These are phyloP conservation scores for Camellia lanceoleosa DNA, from an alignment of 148 eudicot genomes.

Conservation along the genomic window DNA sequence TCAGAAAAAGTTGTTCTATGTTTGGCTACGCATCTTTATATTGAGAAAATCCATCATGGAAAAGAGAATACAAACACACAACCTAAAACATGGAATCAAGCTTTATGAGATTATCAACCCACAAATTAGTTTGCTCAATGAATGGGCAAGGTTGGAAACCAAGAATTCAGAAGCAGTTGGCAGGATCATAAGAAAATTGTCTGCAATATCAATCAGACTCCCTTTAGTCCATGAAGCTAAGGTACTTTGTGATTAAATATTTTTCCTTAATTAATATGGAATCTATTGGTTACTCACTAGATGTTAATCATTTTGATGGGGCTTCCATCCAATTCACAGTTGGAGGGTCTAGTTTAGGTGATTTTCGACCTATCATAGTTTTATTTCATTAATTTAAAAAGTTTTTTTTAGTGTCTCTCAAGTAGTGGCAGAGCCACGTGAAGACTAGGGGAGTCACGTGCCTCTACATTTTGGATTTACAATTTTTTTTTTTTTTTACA, in stretches of 20 bases:
- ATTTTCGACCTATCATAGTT: too few species aligned
- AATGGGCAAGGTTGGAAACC: slow-evolving; percentile 62
- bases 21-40: slow-evolving; percentile 50
- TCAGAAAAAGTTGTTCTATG: slow-evolving; percentile 62
- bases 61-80: slow-evolving; percentile 47
- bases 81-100: slow-evolving; percentile 49
- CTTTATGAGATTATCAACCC: slow-evolving; percentile 46
- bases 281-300: too few species aligned
- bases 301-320: too few species aligned
- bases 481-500: too few species aligned
- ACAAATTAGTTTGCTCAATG: slow-evolving; percentile 47
- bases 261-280: not conserved
- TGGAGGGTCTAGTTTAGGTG: too few species aligned
- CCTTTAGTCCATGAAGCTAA: slow-evolving; percentile 64
- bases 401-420: too few species aligned
- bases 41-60: slow-evolving; percentile 51
- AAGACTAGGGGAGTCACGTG: too few species aligned
- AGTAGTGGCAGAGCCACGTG: too few species aligned
- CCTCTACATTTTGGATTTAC: too few species aligned
- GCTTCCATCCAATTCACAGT: too few species aligned
- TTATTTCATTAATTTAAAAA: too few species aligned
- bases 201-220: slow-evolving; percentile 58
- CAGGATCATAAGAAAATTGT: slow-evolving; percentile 63
- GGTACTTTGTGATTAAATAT: slow-evolving; percentile 28
- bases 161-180: slow-evolving; percentile 66